Evolutionary conservation across 2,329 filamentous ascomycete species (phyloP).

Genomic region (Escovopsis sp.): DNA sequence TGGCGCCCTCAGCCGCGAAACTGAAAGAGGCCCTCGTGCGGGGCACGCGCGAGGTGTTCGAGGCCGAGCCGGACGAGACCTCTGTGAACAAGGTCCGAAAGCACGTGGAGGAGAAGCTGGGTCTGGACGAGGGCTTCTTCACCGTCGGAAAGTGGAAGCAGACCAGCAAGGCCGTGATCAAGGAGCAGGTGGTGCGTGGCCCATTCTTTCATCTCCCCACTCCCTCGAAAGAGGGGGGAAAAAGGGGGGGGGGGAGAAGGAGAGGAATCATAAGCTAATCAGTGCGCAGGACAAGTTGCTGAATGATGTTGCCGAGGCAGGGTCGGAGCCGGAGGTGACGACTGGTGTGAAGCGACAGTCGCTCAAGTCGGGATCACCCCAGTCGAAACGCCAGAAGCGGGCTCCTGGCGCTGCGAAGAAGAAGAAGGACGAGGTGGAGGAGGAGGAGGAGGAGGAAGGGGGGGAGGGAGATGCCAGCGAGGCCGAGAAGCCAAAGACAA

Average conservation of each 20-base stretch:
- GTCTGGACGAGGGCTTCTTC: slow-evolving; percentile 37
- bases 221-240: too few relatives aligned
- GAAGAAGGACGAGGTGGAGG: slow-evolving; percentile 11
- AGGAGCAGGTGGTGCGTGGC: slow-evolving; percentile 34
- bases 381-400: slow-evolving; percentile 25
- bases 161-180: slow-evolving; percentile 44
- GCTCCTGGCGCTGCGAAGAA: slow-evolving; percentile 17
- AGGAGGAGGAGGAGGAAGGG: slow-evolving; percentile 12
- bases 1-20: slow-evolving; percentile 26
- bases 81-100: slow-evolving; percentile 44
- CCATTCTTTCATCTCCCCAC: background rate
- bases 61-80: slow-evolving; percentile 28
- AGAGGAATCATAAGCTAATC: background rate
- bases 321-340: slow-evolving; percentile 13
- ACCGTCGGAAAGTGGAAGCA: slow-evolving; percentile 37
- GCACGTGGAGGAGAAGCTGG: slow-evolving; percentile 32
- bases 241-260: too few relatives aligned
- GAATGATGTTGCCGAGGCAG: slow-evolving; percentile 17
- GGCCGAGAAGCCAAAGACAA: slow-evolving; percentile 1
- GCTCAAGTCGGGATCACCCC: slow-evolving; percentile 19
- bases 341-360: slow-evolving; percentile 20
- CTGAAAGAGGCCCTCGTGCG: slow-evolving; percentile 32
- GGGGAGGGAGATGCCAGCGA: slow-evolving; percentile 10
- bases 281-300: slow-evolving; percentile 20
- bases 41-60: slow-evolving; percentile 32